Evolutionary conservation across 208 protist species (phyloP).

Genomic region (Acanthamoeba royreba): DNA sequence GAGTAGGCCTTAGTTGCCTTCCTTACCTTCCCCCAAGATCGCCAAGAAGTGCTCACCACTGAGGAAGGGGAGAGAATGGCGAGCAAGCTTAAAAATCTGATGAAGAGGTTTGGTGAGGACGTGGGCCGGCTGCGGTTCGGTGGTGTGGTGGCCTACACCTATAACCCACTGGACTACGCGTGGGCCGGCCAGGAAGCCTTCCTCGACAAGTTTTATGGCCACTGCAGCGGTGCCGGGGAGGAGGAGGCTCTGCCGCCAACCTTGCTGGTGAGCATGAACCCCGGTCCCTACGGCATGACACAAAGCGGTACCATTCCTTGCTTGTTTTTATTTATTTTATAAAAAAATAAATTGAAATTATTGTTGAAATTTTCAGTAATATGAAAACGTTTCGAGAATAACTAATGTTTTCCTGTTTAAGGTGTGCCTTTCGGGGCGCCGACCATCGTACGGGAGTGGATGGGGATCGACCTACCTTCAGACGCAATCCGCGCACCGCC

Average conservation of each 20-base stretch:
- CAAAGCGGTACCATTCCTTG: not conserved
- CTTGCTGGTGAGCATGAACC: constrained; percentile 23
- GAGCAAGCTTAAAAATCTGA: too few relatives aligned
- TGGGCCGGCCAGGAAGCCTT: not conserved
- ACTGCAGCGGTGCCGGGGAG: not conserved
- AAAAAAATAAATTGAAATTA: not conserved
- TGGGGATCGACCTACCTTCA: not conserved
- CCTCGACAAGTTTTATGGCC: not conserved
- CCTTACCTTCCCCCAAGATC: too few relatives aligned
- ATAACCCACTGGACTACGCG: constrained; percentile 7
- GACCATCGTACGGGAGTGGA: not conserved
- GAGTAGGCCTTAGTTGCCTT: too few relatives aligned
- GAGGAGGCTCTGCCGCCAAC: not conserved
- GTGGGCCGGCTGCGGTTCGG: not conserved
- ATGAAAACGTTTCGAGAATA: too few relatives aligned
- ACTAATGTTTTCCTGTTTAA: not conserved
- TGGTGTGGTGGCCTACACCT: not conserved
- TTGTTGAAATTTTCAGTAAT: too few relatives aligned
- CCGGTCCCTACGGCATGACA: not conserved
- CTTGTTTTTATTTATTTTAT: not conserved
- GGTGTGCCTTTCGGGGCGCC: not conserved
- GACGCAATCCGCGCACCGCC: not conserved
- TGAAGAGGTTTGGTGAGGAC: not conserved
- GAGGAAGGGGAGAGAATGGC: too few relatives aligned
- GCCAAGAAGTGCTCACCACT: too few relatives aligned